phyloP scores from a whole-genome alignment of 257 asterid species.

The Pogostemon cablin region DNA sequence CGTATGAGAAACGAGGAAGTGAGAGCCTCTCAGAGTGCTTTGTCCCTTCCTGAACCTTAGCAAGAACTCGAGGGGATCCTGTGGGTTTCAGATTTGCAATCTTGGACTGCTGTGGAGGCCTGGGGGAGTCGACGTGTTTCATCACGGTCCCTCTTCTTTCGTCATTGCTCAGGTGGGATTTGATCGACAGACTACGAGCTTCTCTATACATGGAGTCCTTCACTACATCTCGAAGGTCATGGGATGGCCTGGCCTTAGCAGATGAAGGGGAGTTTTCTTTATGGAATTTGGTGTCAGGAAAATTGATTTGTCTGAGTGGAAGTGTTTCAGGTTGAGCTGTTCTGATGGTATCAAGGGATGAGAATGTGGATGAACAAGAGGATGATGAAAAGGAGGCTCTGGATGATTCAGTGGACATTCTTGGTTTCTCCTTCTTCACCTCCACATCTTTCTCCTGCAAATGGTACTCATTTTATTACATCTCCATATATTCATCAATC shows the following conservation, averaged over 20 bases:
- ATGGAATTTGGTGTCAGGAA: slow-evolving; percentile 43
- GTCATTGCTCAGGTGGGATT: slow-evolving; percentile 43
- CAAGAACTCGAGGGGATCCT: slow-evolving; percentile 39
- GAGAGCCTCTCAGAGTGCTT: slow-evolving; percentile 40
- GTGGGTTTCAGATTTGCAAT: slow-evolving; percentile 41
- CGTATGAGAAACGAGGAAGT: slow-evolving; percentile 80
- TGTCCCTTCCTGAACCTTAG: slow-evolving; percentile 46
- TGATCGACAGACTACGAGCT: slow-evolving; percentile 62
- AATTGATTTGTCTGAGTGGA: slow-evolving; percentile 32
- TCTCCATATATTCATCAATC: slow-evolving; percentile 7
- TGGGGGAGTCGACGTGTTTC: slow-evolving; percentile 92
- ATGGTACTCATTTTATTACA: slow-evolving; percentile 31
- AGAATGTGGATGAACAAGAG: slow-evolving; percentile 66
- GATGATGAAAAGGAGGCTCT: slow-evolving; percentile 62
- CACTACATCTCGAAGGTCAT: slow-evolving; percentile 66
- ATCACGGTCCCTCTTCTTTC: slow-evolving; percentile 56
- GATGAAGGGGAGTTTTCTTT: slow-evolving; percentile 39
- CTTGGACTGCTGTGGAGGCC: slow-evolving; percentile 66
- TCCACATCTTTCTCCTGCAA: slow-evolving; percentile 57
- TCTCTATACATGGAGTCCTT: slow-evolving; percentile 87
- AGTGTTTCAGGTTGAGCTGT: slow-evolving; percentile 47
- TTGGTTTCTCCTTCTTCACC: slow-evolving; percentile 51
- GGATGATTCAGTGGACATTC: slow-evolving; percentile 69
- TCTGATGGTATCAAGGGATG: slow-evolving; percentile 56
- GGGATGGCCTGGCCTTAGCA: slow-evolving; percentile 40